phyloP scores from a whole-genome alignment of 2,329 filamentous ascomycete species.

The Westerdykella aurantiaca region DNA sequence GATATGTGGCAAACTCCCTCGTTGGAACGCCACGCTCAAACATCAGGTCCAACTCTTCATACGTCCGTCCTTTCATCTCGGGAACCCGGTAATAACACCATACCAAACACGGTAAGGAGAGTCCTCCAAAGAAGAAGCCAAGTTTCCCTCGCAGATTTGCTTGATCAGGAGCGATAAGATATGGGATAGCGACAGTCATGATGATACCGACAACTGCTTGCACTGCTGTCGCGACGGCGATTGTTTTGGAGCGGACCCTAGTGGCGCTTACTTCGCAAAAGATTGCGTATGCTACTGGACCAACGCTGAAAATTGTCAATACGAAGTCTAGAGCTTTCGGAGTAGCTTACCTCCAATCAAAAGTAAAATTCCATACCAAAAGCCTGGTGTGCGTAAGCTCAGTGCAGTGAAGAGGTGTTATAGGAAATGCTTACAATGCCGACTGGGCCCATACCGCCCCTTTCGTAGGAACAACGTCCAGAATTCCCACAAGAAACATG shows the following conservation, averaged over 20 bases:
- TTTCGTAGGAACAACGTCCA: constrained; percentile 52
- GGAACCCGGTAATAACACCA: constrained; percentile 38
- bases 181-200: constrained; percentile 39
- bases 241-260: constrained; percentile 79
- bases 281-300: constrained; percentile 81
- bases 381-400: constrained; percentile 2
- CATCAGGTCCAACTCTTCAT: constrained; percentile 41
- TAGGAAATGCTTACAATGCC: constrained; percentile 17
- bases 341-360: constrained; percentile 50
- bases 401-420: background rate
- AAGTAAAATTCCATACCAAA: constrained; percentile 53
- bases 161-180: constrained; percentile 40
- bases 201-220: constrained; percentile 39
- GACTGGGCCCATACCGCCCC: constrained; percentile 39
- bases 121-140: constrained; percentile 39
- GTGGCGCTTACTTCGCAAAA: constrained; percentile 76
- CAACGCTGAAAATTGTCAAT: constrained; percentile 55
- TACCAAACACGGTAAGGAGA: constrained; percentile 27
- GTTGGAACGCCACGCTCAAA: constrained; percentile 35
- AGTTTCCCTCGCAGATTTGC: constrained; percentile 38
- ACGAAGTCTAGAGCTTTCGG: background rate
- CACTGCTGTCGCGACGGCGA: constrained; percentile 60
- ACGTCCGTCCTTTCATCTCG: constrained; percentile 39
- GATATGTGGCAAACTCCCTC: constrained; percentile 26
- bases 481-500: constrained; percentile 71